phyloP scores from a whole-genome alignment of 352 stramenopile genomes.

The Elongisporangium anandrum region DNA sequence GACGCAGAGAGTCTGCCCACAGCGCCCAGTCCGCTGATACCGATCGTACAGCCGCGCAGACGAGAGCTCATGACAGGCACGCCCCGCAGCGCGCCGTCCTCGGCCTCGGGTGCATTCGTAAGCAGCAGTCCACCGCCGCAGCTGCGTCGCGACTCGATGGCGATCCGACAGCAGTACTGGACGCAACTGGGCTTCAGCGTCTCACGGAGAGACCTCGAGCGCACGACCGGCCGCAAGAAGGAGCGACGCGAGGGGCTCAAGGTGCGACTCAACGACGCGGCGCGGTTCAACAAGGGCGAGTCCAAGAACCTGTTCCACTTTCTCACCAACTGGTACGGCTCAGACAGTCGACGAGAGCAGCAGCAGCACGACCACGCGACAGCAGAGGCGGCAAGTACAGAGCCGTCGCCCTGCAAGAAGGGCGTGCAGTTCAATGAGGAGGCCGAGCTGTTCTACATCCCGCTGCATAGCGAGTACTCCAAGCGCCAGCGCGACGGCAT shows the following conservation, averaged over 20 bases:
- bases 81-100: conserved; percentile 7
- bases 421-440: conserved; percentile 69
- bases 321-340: conserved; percentile 74
- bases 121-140: conserved; percentile 19
- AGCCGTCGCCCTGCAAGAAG: conserved; percentile 10
- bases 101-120: conserved; percentile 2
- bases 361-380: conserved; percentile 7
- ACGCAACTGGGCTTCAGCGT: conserved; percentile 79
- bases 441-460: conserved; percentile 85
- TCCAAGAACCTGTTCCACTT: conserved; percentile 77
- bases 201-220: conserved; percentile 76
- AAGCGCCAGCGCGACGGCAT: conserved; percentile 84
- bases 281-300: conserved; percentile 24
- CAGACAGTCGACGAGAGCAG: conserved; percentile 11
- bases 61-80: conserved; percentile 10
- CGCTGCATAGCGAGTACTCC: conserved; percentile 77
- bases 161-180: conserved; percentile 85
- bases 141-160: conserved; percentile 75
- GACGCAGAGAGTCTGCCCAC: conserved; percentile 64
- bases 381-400: conserved; percentile 1
- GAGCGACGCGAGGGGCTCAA: conserved; percentile 69
- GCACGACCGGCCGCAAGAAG: conserved; percentile 58
- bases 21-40: conserved; percentile 25
- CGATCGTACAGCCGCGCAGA: conserved; percentile 7
- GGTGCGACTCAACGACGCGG: conserved; percentile 68